A percentile compares a stretch with the other conserved stretches of the same genome.
Evolutionary conservation across 2,329 filamentous ascomycete species (phyloP).

Genomic region (Cordyceps cicadae): DNA sequence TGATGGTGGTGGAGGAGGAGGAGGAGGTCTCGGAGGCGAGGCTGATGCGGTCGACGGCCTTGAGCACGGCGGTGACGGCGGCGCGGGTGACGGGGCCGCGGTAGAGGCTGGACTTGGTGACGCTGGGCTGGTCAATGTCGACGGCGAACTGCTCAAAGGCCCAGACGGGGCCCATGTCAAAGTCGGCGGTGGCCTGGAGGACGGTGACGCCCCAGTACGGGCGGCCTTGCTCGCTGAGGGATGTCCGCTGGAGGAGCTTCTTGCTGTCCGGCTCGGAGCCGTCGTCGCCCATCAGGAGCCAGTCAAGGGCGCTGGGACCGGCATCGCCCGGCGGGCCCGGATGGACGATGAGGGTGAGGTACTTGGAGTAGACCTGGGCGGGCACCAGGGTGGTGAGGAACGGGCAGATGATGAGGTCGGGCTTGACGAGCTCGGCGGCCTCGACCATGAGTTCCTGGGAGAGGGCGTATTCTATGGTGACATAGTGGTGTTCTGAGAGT

Average conservation of each 20-base stretch:
- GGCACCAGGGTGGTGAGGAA: constrained; percentile 32
- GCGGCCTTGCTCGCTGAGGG: constrained; percentile 23
- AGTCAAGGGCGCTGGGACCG: constrained; percentile 33
- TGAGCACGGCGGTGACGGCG: constrained; percentile 27
- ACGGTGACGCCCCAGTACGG: constrained; percentile 34
- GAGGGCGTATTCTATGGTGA: constrained; percentile 32
- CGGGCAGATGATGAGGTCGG: constrained; percentile 34
- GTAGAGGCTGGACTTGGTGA: constrained; percentile 34
- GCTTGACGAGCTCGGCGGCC: constrained; percentile 27
- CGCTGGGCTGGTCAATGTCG: constrained; percentile 29
- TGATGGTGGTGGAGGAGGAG: too few relatives aligned
- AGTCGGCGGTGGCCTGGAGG: constrained; percentile 30
- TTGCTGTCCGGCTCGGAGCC: constrained; percentile 25
- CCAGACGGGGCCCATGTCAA: constrained; percentile 36
- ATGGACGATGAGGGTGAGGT: constrained; percentile 32
- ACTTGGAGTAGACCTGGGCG: constrained; percentile 27
- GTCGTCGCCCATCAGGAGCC: constrained; percentile 34
- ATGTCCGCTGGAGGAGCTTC: constrained; percentile 21
- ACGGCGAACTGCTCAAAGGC: constrained; percentile 34
- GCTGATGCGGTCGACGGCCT: constrained; percentile 29
- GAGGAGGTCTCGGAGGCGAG: constrained; percentile 16
- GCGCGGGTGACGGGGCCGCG: constrained; percentile 30
- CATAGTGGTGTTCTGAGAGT: constrained; percentile 26
- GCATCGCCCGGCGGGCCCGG: constrained; percentile 34
- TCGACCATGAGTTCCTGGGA: constrained; percentile 27